Evolutionary conservation across 202 grass and related monocot species (phyloP), one percentile per base, ranked within the genome.

Genomic region (Musa balbisiana): DNA sequence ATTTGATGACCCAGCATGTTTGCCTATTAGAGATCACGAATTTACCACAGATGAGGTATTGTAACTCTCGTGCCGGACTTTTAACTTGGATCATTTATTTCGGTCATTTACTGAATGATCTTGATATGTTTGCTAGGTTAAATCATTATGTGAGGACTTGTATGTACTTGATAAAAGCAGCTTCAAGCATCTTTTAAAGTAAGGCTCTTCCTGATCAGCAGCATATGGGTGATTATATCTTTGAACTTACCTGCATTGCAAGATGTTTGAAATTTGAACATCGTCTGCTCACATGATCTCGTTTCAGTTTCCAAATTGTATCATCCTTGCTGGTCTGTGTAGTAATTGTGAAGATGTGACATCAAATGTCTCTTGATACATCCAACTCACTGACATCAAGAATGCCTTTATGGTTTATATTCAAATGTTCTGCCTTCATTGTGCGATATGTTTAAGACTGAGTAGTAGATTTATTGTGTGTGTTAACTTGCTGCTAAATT

Each of bases 151-250:
- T 64, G 95, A 92, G 22, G 95, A 98, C 85, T 80, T 98, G 79
- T 89, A 78, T 82, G 78, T 98, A 50, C 80, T 98, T 52, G 94
- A 98, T 76, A 98, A 92, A 81, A 94, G 92, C 67, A 93, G 95
- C 82, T 98, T 98, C 85, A 98, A 98, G 72, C 94, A 98, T 82
- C 79, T 98, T 29, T 88, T 98, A 75, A 93, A 89, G 94, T 98
- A 89, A 79, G 79, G 71, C 55, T 68, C 1, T 51, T 51, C 13
- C 49, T 26, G 2, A 67, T 20, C 67, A 11, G 5, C 33, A 8
- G 4, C 33, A 43, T 43, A 43, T 43, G 33, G 4, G 6, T 43
- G 33, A 43, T 43, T 49, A 20, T 20, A 70, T 70, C 17, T 49
- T 70, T 51, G 2, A 43, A 6, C 4, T 43, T 9, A 69, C 26